Evolutionary conservation across 2,329 filamentous ascomycete genomes (phyloP), one percentile per base, ranked within the genome.

Genomic region (Pestalotiopsis sp.): DNA sequence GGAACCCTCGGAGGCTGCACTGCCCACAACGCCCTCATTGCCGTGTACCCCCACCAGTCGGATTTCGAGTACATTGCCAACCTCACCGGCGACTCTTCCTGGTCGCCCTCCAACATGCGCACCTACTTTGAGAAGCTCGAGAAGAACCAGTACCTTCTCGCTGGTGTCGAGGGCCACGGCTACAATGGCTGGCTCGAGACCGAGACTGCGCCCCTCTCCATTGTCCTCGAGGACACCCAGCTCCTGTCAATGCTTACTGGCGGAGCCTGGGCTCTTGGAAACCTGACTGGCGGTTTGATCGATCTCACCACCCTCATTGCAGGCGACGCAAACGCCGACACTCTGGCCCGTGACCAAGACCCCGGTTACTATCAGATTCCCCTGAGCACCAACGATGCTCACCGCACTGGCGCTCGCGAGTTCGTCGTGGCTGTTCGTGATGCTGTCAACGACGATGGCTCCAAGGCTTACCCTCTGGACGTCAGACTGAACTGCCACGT

Each of bases 81-180:
- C 13, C 73, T 89, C 27, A 91, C 89, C 2, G 86, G 87, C 3
- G 88, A 91, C 69, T 71, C 75, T 7, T 85, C 85, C 0, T 90
- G 88, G 88, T 75, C 79, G 0, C 79, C 88, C 0, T 78, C 79
- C 1, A 88, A 87, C 69, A 91, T 91, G 88, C 81, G 87, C 69
- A 78, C 83, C 68, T 87, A 89, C 78, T 89, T 87, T 66, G 73
- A 79, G 59, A 82, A 81, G 70, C 73, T 90, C 64, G 88, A 91
- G 77, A 80, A 83, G 67, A 86, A 86, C 79, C 74, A 80, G 9
- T 89, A 90, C 76, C 78, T 88, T 1, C 68, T 87, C 2, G 86
- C 86, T 0, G 87, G 86, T 58, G 86, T 90, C 17, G 87, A 79
- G 73, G 88, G 87, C 4, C 89, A 91, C 72, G 89, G 89, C 13